These are phyloP conservation scores for Syzygium oleosum DNA, from an alignment of 345 rosid species.

Conservation along the genomic window DNA sequence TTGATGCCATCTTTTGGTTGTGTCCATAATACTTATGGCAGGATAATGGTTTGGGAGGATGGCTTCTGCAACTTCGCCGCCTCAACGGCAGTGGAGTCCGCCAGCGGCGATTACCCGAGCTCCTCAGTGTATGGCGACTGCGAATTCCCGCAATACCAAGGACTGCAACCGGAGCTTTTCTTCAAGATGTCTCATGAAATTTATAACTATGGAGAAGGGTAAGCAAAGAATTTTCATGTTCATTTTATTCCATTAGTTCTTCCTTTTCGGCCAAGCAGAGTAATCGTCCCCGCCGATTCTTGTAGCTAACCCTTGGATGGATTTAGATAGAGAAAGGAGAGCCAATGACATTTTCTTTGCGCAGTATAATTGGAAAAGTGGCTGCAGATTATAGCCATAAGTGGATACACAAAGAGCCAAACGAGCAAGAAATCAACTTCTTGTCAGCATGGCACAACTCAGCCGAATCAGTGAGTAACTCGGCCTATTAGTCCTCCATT, in stretches of 20 bases:
- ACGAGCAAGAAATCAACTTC: conserved; percentile 87
- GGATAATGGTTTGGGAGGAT: conserved; percentile 99
- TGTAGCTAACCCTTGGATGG: background rate
- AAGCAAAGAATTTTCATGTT: background rate
- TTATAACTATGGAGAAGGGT: conserved; percentile 99
- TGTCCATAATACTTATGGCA: conserved; percentile 6
- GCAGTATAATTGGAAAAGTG: conserved; percentile 90
- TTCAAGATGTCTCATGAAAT: conserved; percentile 99
- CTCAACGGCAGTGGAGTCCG: conserved; percentile 48
- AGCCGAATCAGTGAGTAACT: conserved; percentile 73
- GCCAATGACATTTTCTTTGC: background rate
- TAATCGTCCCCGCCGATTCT: background rate
- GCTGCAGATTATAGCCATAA: conserved; percentile 96
- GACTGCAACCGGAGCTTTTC: conserved; percentile 92
- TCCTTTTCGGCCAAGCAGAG: background rate
- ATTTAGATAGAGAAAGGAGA: background rate
- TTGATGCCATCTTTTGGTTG: background rate
- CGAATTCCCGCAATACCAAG: conserved; percentile 76
- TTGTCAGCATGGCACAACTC: conserved; percentile 94
- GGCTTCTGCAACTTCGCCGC: conserved; percentile 97
- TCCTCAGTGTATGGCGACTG: conserved; percentile 43
- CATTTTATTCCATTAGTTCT: background rate
- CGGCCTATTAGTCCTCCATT: background rate
- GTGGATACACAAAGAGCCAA: conserved; percentile 93
- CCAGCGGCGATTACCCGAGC: background rate